These are phyloP conservation scores for Protomyces lactucae-debilis DNA, from an alignment of 1,139 yeast genomes.

Conservation along the genomic window DNA sequence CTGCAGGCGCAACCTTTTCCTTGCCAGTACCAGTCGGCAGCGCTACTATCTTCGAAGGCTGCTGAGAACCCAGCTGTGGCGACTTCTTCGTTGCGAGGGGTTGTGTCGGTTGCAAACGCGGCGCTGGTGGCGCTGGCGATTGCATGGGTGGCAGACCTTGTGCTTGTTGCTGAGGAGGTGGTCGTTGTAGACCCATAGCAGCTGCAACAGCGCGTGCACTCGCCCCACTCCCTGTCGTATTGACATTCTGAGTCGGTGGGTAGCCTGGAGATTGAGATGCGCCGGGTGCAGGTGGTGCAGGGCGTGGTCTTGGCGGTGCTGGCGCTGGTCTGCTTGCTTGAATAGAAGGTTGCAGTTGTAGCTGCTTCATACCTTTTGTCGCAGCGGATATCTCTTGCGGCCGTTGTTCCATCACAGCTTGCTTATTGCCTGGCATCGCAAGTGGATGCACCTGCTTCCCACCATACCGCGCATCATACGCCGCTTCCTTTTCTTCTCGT, in stretches of 20 bases:
- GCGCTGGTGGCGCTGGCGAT: background rate
- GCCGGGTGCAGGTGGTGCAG: background rate
- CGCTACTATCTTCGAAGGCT: conserved; percentile 1
- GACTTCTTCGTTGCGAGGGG: conserved; percentile 13
- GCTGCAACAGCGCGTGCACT: conserved; percentile 1
- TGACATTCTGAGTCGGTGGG: background rate
- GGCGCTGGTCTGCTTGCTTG: conserved; percentile 28
- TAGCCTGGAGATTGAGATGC: background rate
- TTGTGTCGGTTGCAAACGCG: conserved; percentile 1
- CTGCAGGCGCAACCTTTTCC: conserved; percentile 17
- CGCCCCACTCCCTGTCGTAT: background rate
- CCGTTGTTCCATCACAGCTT: conserved; percentile 29
- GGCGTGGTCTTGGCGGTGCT: background rate
- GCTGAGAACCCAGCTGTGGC: background rate
- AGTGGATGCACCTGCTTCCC: background rate
- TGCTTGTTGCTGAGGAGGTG: background rate
- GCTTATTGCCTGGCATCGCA: conserved; percentile 7
- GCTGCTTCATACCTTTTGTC: background rate
- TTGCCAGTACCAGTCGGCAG: conserved; percentile 19
- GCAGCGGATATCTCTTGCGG: conserved; percentile 34
- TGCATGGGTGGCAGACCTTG: background rate
- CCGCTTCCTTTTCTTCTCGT: conserved; percentile 39
- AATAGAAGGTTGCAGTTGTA: background rate
- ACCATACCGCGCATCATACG: conserved; percentile 26
- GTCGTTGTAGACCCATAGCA: background rate